These are phyloP conservation scores for Fistulina hepatica DNA, from an alignment of 1,284 basidiomycete species.

Conservation along the genomic window DNA sequence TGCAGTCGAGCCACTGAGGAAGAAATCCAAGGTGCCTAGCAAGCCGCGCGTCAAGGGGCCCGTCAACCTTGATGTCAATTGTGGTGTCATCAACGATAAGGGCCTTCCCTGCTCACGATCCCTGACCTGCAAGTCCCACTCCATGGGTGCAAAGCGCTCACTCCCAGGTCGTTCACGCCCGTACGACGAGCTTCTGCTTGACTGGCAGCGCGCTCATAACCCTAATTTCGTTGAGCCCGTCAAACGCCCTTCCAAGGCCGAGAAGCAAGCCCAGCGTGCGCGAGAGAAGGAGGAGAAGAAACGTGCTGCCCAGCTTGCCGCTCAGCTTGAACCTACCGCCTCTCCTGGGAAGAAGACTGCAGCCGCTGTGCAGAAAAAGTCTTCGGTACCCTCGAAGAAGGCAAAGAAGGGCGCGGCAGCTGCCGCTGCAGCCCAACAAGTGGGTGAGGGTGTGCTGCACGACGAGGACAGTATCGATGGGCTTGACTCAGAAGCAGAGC, in stretches of 20 bases:
- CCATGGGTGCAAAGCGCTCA: conserved; percentile 92
- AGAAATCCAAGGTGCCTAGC: conserved; percentile 60
- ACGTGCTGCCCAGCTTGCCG: conserved; percentile 53
- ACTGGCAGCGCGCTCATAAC: conserved; percentile 90
- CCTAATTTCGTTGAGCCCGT: conserved; percentile 92
- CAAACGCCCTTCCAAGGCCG: conserved; percentile 72
- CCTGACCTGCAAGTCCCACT: conserved; percentile 96
- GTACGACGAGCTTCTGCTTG: conserved; percentile 83
- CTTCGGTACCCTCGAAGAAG: conserved; percentile 40
- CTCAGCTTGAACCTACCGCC: conserved; percentile 40
- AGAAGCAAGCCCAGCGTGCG: conserved; percentile 71
- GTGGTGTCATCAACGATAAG: conserved; percentile 97
- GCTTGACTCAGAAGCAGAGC: conserved; percentile 67
- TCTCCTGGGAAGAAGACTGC: conserved; percentile 24
- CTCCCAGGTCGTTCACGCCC: conserved; percentile 78
- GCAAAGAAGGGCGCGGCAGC: conserved; percentile 35
- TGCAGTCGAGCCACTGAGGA: conserved; percentile 50
- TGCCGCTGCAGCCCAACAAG: conserved; percentile 34
- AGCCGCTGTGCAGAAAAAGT: conserved; percentile 28
- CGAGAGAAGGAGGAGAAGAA: conserved; percentile 71
- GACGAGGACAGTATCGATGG: conserved; percentile 69
- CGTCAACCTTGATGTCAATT: conserved; percentile 87
- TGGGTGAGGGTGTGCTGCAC: conserved; percentile 39
- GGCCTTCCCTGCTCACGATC: conserved; percentile 89
- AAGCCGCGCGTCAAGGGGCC: conserved; percentile 75